Evolutionary conservation across 306 rosid genomes (phyloP).

Genomic region (Gastrolobium bilobum): DNA sequence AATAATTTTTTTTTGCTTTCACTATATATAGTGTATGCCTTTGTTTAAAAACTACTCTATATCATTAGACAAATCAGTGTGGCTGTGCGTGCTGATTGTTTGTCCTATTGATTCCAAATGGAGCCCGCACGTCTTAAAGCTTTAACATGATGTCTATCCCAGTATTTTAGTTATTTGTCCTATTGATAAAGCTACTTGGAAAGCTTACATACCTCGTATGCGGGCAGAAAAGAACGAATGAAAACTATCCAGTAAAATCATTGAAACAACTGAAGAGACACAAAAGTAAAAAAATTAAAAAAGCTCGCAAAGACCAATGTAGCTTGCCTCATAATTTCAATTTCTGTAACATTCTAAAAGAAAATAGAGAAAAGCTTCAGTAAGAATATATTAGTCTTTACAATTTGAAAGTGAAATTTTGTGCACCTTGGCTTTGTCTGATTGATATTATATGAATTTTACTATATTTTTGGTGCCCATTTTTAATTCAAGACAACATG

Average conservation of each 20-base stretch:
- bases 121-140: slow-evolving; percentile 54
- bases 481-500: neutral
- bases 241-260: slow-evolving; percentile 15
- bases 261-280: neutral
- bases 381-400: neutral
- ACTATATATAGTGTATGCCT: slow-evolving; percentile 54
- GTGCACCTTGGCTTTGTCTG: slow-evolving; percentile 27
- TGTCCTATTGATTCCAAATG: slow-evolving; percentile 39
- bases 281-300: neutral
- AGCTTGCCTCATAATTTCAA: neutral
- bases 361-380: neutral
- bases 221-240: slow-evolving; percentile 1
- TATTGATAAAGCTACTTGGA: slow-evolving; percentile 29
- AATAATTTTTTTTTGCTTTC: slow-evolving; percentile 61
- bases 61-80: slow-evolving; percentile 45
- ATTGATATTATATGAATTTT: slow-evolving; percentile 15
- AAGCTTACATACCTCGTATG: slow-evolving; percentile 20
- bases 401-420: slow-evolving; percentile 9
- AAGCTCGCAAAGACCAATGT: neutral
- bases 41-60: slow-evolving; percentile 50
- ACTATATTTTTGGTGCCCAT: neutral
- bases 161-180: slow-evolving; percentile 20
- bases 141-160: slow-evolving; percentile 41
- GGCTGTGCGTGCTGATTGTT: slow-evolving; percentile 35
- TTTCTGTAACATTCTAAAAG: slow-evolving; percentile 1